Evolutionary conservation across 768 basidiomycete genomes (phyloP).

Genomic region (Termitomyces sp.): DNA sequence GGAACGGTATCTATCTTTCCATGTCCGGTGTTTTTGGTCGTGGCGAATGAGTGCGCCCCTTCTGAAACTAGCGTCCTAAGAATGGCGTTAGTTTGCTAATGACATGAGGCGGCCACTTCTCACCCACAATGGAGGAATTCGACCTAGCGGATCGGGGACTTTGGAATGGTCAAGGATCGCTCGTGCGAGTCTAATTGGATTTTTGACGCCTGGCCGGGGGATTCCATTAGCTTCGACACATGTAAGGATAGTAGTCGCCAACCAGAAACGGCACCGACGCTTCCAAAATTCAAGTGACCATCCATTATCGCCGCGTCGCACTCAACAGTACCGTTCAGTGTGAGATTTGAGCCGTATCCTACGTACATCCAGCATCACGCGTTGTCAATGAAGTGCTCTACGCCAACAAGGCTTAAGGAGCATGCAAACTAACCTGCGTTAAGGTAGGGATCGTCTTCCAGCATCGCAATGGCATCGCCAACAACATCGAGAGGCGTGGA

Average conservation of each 20-base stretch:
- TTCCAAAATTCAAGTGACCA: constrained; percentile 47
- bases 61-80: constrained; percentile 55
- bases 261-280: constrained; percentile 71
- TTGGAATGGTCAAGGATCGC: constrained; percentile 52
- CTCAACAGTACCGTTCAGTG: constrained; percentile 69
- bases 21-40: constrained; percentile 9
- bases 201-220: constrained; percentile 49
- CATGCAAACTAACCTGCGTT: constrained; percentile 62
- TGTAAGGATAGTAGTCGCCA: neutral
- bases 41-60: constrained; percentile 60
- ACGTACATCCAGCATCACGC: neutral
- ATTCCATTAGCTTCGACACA: neutral
- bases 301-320: constrained; percentile 81
- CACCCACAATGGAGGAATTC: constrained; percentile 66
- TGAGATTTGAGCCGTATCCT: constrained; percentile 81
- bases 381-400: neutral
- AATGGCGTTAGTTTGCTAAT: neutral
- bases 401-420: neutral
- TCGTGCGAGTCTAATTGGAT: constrained; percentile 63
- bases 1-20: constrained; percentile 29
- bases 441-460: constrained; percentile 65
- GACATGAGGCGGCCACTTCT: neutral
- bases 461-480: constrained; percentile 46
- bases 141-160: constrained; percentile 47
- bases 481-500: constrained; percentile 41